Base-by-base conservation (phyloP, 345 rosid genomes). In the Microthlaspi erraticum region DNA sequence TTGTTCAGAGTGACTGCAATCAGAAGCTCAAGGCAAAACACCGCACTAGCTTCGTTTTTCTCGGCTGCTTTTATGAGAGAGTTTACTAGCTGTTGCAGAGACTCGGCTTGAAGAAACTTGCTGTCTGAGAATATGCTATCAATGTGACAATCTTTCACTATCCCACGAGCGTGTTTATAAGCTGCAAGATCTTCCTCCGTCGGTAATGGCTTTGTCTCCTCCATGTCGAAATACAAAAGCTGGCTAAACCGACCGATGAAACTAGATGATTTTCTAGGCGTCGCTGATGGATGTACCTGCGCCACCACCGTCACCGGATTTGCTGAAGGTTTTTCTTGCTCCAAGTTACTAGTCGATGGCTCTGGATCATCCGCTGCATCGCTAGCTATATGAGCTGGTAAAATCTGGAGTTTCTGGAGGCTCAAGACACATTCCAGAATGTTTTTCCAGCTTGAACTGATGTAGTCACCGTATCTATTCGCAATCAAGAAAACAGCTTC, bases 31-130 rank as follows among this genome's bases (percentile, higher is more conserved):
- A 89, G 64, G 83, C 90, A 89, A 75, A 86, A 83, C 26, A 83
- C 88, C 0, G 82, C 81, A 64, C 81, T 72, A 56, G 68, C 83
- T 76, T 87, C 85, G 77, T 85, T 86, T 67, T 68, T 72, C 60
- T 67, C 79, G 5, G 96, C 78, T 55, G 85, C 86, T 50, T 43
- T 70, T 68, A 85, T 77, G 34, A 89, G 85, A 57, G 88, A 80
- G 70, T 66, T 77, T 26, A 79, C 90, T 60, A 89, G 90, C 64
- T 83, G 81, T 51, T 80, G 75, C 73, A 89, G 77, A 57, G 92
- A 87, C 71, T 83, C 87, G 31, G 90, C 84, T 77, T 83, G 96
- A 41, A 86, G 84, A 77, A 89, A 89, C 70, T 89, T 89, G 77
- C 92, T 85, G 74, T 89, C 96, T 10, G 81, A 64, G 78, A 89